Evolutionary conservation across 2,329 filamentous ascomycete genomes (phyloP).

Genomic region (Corynespora cassiicola): DNA sequence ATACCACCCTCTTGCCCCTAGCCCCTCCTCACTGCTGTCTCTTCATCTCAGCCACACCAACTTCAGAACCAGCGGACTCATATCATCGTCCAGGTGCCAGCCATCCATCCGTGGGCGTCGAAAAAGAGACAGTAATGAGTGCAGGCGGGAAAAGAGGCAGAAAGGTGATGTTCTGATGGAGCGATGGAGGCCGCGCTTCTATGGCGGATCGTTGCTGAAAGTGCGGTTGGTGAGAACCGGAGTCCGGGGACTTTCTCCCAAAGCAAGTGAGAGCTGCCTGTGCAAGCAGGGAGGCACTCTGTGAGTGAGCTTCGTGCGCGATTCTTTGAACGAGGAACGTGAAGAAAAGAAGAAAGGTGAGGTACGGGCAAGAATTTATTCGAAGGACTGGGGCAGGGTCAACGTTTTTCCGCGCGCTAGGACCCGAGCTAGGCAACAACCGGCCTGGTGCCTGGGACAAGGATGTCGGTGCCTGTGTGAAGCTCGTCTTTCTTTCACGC

Average conservation of each 20-base stretch:
- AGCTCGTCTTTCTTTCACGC: conserved; percentile 10
- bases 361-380: conserved; percentile 25
- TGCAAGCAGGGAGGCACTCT: conserved; percentile 55
- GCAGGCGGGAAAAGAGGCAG: conserved; percentile 58
- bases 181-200: conserved; percentile 88
- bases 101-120: conserved; percentile 48
- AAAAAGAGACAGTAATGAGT: conserved; percentile 51
- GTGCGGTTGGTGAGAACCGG: conserved; percentile 59
- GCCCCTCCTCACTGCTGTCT: conserved; percentile 24
- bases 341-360: conserved; percentile 25
- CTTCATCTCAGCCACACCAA: conserved; percentile 25
- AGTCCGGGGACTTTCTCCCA: conserved; percentile 99
- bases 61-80: conserved; percentile 71
- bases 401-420: conserved; percentile 24
- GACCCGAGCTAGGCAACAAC: conserved; percentile 32
- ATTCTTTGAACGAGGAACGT: conserved; percentile 98
- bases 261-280: conserved; percentile 66
- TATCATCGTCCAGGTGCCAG: conserved; percentile 78
- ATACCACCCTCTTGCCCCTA: conserved; percentile 40
- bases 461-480: conserved; percentile 20
- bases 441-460: conserved; percentile 30
- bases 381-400: conserved; percentile 17
- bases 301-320: conserved; percentile 98
- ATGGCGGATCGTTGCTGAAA: conserved; percentile 99
- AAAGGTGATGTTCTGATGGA: conserved; percentile 53